These are phyloP conservation scores for Arthromyces matolae DNA, from an alignment of 768 basidiomycete genomes.

Conservation along the genomic window DNA sequence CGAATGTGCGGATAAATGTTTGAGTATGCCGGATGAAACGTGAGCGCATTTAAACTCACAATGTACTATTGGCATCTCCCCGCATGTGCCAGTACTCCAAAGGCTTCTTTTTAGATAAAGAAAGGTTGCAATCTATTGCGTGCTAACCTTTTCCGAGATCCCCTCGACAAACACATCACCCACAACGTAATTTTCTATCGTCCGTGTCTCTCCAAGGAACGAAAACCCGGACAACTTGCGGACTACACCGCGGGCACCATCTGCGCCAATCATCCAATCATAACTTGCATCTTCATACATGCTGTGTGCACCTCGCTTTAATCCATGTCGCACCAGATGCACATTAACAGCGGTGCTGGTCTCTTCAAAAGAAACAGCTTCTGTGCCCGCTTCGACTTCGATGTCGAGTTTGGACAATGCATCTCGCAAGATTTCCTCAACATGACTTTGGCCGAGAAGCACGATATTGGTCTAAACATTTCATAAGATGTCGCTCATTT, in stretches of 20 bases:
- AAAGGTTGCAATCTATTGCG: no score
- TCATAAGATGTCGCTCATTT: background rate
- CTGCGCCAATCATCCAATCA: constrained; percentile 41
- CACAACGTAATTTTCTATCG: constrained; percentile 32
- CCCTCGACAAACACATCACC: constrained; percentile 43
- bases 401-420: constrained; percentile 30
- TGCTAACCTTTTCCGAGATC: constrained; percentile 35
- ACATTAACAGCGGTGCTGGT: constrained; percentile 32
- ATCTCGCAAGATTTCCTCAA: constrained; percentile 36
- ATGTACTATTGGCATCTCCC: constrained; percentile 32
- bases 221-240: constrained; percentile 36
- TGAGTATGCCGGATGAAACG: background rate
- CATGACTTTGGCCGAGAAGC: constrained; percentile 32
- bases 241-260: constrained; percentile 42
- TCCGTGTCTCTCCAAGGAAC: constrained; percentile 38
- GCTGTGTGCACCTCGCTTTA: constrained; percentile 11
- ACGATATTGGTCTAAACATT: constrained; percentile 27
- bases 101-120: no score
- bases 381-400: constrained; percentile 41
- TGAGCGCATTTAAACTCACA: constrained; percentile 25
- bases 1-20: background rate
- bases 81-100: constrained; percentile 45
- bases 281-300: constrained; percentile 26
- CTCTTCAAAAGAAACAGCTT: constrained; percentile 42
- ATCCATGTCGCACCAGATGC: constrained; percentile 26